Base-by-base conservation (phyloP, 2,329 filamentous ascomycete genomes). In the Raffaelea albimanens region DNA sequence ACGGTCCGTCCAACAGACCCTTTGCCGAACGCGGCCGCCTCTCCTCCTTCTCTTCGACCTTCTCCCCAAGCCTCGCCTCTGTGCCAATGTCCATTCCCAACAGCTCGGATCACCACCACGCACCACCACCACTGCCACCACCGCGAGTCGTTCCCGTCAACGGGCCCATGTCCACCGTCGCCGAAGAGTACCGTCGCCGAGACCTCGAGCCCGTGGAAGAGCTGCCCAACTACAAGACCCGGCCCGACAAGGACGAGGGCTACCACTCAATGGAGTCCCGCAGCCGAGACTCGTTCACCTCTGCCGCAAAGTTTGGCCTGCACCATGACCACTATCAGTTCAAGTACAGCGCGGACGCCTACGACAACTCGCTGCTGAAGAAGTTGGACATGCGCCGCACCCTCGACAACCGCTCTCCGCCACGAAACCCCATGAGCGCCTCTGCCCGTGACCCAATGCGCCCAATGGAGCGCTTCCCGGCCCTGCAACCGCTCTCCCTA, bases 341-440 rank as follows among this genome's bases (percentile, higher is more conserved):
- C 52, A 64, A 65, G 43, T 66, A 68, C 4, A 64, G 66, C 45
- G 67, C 69, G 55, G 63, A 72, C 40, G 63, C 71, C 14, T 70
- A 78, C 45, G 71, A 73, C 50, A 70, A 66, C 50, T 67, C 63
- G 45, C 68, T 78, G 57, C 70, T 77, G 50, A 75, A 73, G 59
- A 80, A 75, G 61, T 64, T 80, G n/a, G 69, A 78, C 49, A 67
- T 69, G 1, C 60, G 68, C 34, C 65, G 69, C 34, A 65, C 62
- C 0, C 56, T 69, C n/a, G 70, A 73, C 48, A 71, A 66, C 46
- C 60, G 61, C 16, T 68, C 70, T 9, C 67, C 71, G 2, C 66
- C 71, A 20, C 59, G 62, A 14, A 60, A 66, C 10, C 54, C 66
- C 20, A 64, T 60, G 47, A 69, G 72, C 41, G 52, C 62, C 8